These are phyloP conservation scores for Hypoxylon cercidicola DNA, from an alignment of 495 filamentous ascomycete species.

Conservation along the genomic window DNA sequence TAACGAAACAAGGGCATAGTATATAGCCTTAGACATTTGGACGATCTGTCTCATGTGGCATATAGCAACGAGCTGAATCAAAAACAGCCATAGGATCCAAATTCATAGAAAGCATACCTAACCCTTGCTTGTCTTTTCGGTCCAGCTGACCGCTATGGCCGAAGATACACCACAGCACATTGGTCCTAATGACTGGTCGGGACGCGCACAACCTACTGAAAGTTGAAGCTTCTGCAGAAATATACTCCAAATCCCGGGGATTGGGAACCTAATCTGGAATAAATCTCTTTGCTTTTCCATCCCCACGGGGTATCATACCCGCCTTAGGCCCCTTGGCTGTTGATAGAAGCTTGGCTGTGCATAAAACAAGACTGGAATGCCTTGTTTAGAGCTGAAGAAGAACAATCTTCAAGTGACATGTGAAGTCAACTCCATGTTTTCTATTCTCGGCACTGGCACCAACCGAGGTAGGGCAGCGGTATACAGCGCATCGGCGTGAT, in stretches of 20 bases:
- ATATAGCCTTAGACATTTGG: no score
- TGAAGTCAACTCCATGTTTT: constrained; percentile 24
- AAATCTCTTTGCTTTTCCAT: constrained; percentile 14
- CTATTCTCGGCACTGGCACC: constrained; percentile 24
- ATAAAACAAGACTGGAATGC: constrained; percentile 30
- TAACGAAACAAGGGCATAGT: constrained; percentile 32
- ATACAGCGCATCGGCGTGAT: constrained; percentile 25
- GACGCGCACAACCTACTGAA: constrained; percentile 18
- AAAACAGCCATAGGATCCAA: constrained; percentile 4
- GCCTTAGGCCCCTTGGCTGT: constrained; percentile 16
- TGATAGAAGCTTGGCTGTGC: constrained; percentile 21
- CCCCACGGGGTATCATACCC: constrained; percentile 28
- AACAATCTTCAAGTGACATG: constrained; percentile 13
- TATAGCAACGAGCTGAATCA: constrained; percentile 2
- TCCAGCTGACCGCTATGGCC: constrained; percentile 21
- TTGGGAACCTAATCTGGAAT: constrained; percentile 17
- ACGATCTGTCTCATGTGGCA: no score
- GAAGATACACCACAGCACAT: not conserved
- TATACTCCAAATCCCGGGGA: constrained; percentile 13
- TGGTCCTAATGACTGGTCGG: constrained; percentile 7
- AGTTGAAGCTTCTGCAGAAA: constrained; percentile 24
- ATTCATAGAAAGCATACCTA: not conserved
- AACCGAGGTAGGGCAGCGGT: constrained; percentile 22
- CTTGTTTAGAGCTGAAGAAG: constrained; percentile 11
- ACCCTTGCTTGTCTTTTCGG: not conserved